Evolutionary conservation across 371 early-diverging fungal genomes (phyloP).

Genomic region (Syncephalastrum monosporum): DNA sequence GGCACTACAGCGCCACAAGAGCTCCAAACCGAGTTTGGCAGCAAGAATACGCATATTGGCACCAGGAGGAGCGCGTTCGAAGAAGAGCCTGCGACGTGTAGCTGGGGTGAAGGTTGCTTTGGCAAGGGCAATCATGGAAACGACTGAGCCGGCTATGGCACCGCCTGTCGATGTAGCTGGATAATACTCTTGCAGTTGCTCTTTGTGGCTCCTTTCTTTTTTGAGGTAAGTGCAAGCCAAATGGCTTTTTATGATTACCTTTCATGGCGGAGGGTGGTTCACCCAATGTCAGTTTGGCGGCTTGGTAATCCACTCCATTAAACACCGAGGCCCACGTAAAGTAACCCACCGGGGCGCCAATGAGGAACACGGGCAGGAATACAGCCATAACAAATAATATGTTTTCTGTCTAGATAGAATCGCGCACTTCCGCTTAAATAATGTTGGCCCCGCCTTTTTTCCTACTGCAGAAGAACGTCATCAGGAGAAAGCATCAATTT

Average conservation of each 20-base stretch:
- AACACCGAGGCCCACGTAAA: conserved; percentile 37
- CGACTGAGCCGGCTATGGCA: conserved; percentile 20
- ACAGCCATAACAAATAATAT: conserved; percentile 28
- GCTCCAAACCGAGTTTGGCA: conserved; percentile 33
- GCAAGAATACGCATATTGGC: conserved; percentile 35
- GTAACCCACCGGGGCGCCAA: conserved; percentile 41
- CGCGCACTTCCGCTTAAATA: too few species aligned
- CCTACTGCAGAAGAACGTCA: too few species aligned
- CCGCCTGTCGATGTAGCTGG: conserved; percentile 24
- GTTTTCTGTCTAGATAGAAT: too few species aligned
- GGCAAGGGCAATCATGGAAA: conserved; percentile 22
- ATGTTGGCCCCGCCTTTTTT: too few species aligned
- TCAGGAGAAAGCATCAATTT: too few species aligned
- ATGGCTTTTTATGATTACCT: neutral
- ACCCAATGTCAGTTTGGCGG: conserved; percentile 2
- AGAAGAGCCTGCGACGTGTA: conserved; percentile 42
- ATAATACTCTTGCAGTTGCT: conserved; percentile 10
- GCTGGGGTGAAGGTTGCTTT: conserved; percentile 27
- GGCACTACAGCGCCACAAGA: conserved; percentile 29
- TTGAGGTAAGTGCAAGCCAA: neutral
- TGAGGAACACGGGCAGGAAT: conserved; percentile 32
- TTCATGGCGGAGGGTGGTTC: neutral
- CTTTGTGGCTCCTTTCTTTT: neutral
- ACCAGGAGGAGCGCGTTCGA: conserved; percentile 36
- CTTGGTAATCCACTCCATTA: conserved; percentile 26